Base-by-base conservation (phyloP, 495 filamentous ascomycete species). In the Penicillium cinerascens region DNA sequence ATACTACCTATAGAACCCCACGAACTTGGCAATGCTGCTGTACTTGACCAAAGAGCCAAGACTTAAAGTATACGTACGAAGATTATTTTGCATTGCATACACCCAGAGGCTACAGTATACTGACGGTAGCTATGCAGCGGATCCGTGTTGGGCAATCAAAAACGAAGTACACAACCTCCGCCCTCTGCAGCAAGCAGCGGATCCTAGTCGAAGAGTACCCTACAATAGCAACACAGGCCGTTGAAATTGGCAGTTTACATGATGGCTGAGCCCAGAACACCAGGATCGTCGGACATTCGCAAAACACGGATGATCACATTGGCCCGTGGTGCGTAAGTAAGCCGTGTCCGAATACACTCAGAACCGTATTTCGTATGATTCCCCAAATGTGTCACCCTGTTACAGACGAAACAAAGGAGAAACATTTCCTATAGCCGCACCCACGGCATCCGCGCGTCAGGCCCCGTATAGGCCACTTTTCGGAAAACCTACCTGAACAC, bases 401-500 rank as follows among this genome's bases (percentile, higher is more conserved):
- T 33, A 33, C 29, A 33, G 11, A 33, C 8, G 29, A 33, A 13
- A 33, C 29, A 13, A 13, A 33, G 13, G 10, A 33, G 11, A 33
- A 33, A 33, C 29, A 33, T 13, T 15, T 13, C 29, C 29, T 13
- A 33, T 33, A 33, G 29, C 29, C 29, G 13, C 2, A 33, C n/a
- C n/a, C n/a, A n/a, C n/a, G 22, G 13, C 29, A 13, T 13, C 29
- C 29, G 29, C 13, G 29, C 29, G 13, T 33, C 29, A 33, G 8
- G 8, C 29, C 11, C 29, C 22, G 22, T 23, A 33, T 33, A 33
- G 29, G 10, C 8, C 11, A 10, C 11, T 10, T 1, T 33, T 55
- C 53, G 53, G 53, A 18, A 23, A 17, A 55, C 53, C 47, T 55
- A 55, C 53, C 53, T 35, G 29, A 33, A 13, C 22, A n/a, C 10